These are phyloP conservation scores for Eucalyptus albens DNA, from an alignment of 345 rosid species.

Conservation along the genomic window DNA sequence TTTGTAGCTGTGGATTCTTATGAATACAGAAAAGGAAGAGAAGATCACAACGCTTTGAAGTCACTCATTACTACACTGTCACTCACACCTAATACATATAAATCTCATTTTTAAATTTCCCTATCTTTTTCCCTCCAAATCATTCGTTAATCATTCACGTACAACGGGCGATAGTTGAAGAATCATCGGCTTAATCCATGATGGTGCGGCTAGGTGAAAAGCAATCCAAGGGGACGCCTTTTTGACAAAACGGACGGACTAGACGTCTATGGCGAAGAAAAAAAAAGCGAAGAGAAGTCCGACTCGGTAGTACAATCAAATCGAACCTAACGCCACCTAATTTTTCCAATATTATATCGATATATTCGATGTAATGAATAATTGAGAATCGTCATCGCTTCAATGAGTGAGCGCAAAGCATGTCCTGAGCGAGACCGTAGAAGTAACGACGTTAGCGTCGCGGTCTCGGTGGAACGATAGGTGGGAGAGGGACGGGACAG, in stretches of 20 bases:
- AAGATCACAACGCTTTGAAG: slow-evolving; percentile 14
- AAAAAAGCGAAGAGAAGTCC: neutral
- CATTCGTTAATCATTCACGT: neutral
- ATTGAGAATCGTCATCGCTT: neutral
- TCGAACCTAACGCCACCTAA: neutral
- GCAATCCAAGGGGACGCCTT: neutral
- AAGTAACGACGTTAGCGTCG: neutral
- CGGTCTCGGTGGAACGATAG: neutral
- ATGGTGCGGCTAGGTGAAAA: neutral
- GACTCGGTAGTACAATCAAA: neutral
- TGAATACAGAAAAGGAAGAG: neutral
- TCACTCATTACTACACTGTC: slow-evolving; percentile 1
- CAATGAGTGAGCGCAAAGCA: neutral
- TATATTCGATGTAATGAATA: neutral
- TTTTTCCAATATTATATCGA: neutral
- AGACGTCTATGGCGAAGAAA: neutral
- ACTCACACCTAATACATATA: neutral
- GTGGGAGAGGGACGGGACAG: neutral
- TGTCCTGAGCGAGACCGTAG: neutral
- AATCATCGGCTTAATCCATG: neutral
- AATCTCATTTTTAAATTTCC: neutral
- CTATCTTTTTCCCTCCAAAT: neutral
- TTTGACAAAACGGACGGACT: neutral
- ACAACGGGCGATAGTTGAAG: neutral
- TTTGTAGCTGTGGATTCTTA: slow-evolving; percentile 11